Evolutionary conservation across 768 basidiomycete species (phyloP), one percentile per base, ranked within the genome.

Genomic region (Russula abietina): DNA sequence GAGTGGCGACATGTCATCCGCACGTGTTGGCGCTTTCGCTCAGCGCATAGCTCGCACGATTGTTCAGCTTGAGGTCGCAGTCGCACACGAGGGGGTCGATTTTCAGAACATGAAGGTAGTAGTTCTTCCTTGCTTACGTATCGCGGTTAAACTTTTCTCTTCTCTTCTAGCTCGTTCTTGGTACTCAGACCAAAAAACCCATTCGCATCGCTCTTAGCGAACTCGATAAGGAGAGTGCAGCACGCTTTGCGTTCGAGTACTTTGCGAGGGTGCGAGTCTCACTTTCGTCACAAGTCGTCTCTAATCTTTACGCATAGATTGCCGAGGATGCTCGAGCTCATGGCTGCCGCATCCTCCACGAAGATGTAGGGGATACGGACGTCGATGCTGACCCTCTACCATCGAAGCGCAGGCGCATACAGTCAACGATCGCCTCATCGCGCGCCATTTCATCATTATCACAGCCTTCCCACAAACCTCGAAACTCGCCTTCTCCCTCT

Each of bases 101-200:
- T 59, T 63, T 32, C 16, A n/a, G 2, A 30, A 64, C 19, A 59
- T 64, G 62, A 60, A 50, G 38, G 62, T 60, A 48, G 22, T 12
- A 46, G 22, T 46, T 46, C 22, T 12, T 22, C 22, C 45, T 46
- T 19, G n/a, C 22, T 22, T 46, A 10, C 5, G 4, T 2, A 22
- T 4, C 11, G 2, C 3, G 1, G 8, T 52, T 10, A 22, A 22
- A 52, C 7, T 39, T n/a, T 30, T 26, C 19, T 10, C 28, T 19
- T 5, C 26, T 11, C 46, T 49, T 26, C 9, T 26, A 64, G 62
- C 62, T 64, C 16, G 53, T 64, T 22, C 39, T 64, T 28, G 62
- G 62, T 16, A 59, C 62, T 2, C 36, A 41, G 1, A 30, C 53
- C 46, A 64, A 64, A 54, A 64, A 64, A 14, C 62, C 62, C 45